phyloP scores from a whole-genome alignment of 129 eudicot species.

The Centaurea solstitialis region DNA sequence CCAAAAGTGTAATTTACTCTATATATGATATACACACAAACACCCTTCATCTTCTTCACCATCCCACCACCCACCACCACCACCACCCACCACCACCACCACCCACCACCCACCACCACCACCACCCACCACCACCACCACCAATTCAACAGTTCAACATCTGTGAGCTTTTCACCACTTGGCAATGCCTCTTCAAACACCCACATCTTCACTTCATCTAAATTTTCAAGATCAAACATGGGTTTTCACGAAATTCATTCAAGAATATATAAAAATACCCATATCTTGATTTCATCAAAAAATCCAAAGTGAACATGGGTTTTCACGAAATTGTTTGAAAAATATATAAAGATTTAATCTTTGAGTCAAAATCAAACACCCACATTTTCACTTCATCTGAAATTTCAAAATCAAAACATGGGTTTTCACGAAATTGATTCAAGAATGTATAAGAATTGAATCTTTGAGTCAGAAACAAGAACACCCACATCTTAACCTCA shows the following conservation, averaged over 20 bases:
- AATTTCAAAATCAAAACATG: no score
- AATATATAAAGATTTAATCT: not conserved
- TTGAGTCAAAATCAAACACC: constrained; percentile 42
- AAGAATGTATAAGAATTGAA: not conserved
- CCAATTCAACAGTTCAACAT: no score
- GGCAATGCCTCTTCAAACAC: constrained; percentile 89
- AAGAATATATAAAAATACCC: not conserved
- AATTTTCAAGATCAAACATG: constrained; percentile 32
- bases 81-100: no score
- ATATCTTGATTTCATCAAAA: not conserved
- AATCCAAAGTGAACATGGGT: not conserved
- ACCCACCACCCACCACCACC: no score
- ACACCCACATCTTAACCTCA: not conserved
- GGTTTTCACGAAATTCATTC: not conserved
- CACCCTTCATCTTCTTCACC: no score
- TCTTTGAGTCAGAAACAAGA: not conserved
- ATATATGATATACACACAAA: no score
- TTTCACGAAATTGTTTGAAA: not conserved
- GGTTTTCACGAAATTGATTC: not conserved
- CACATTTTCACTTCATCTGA: no score
- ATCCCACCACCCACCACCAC: no score
- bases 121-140: no score
- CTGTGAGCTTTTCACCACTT: constrained; percentile 86
- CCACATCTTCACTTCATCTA: constrained; percentile 99
- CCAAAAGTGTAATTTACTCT: no score